A percentile compares a stretch with the other conserved stretches of the same genome.
phyloP scores from a whole-genome alignment of 1,284 basidiomycete species.

The Cryptococcus sp. region DNA sequence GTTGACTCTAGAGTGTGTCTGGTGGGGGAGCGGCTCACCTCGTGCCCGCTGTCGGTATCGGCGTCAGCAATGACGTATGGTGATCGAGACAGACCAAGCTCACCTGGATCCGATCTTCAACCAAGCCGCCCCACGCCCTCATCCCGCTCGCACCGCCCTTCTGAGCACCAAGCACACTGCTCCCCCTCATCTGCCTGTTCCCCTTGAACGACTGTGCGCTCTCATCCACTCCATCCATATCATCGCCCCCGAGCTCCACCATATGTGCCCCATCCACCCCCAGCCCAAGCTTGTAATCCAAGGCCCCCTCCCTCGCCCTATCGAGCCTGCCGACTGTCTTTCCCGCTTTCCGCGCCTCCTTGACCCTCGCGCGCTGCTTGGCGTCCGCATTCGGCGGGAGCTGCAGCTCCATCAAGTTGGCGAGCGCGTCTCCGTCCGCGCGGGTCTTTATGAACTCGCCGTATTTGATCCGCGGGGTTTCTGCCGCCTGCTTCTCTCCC shows the following conservation, averaged over 20 bases:
- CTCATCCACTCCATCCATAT: conserved; percentile 10
- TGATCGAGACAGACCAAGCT: conserved; percentile 17
- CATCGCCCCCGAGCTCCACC: conserved; percentile 21
- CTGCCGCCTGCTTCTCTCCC: conserved; percentile 21
- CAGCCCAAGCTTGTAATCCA: conserved; percentile 63
- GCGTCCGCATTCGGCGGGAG: conserved; percentile 53
- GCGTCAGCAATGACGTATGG: background rate
- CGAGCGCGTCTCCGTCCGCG: conserved; percentile 23
- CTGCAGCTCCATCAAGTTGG: conserved; percentile 42
- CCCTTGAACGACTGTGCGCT: conserved; percentile 54
- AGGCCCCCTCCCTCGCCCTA: conserved; percentile 64
- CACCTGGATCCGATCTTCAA: conserved; percentile 78
- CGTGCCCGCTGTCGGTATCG: conserved; percentile 30
- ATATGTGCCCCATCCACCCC: conserved; percentile 27
- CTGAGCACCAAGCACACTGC: conserved; percentile 41
- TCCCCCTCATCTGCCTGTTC: conserved; percentile 55
- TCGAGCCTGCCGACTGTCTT: conserved; percentile 60
- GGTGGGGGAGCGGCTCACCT: conserved; percentile 14
- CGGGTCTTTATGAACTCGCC: conserved; percentile 36
- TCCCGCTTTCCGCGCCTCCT: conserved; percentile 57
- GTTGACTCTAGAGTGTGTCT: background rate
- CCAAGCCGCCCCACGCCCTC: conserved; percentile 69
- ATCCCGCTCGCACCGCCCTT: conserved; percentile 52
- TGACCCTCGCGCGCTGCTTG: conserved; percentile 55
- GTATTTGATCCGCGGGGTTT: conserved; percentile 40